Evolutionary conservation across 1,139 yeast genomes (phyloP), one percentile per base, ranked within the genome.

Genomic region (Chernovozyma sophiae-reginae): DNA sequence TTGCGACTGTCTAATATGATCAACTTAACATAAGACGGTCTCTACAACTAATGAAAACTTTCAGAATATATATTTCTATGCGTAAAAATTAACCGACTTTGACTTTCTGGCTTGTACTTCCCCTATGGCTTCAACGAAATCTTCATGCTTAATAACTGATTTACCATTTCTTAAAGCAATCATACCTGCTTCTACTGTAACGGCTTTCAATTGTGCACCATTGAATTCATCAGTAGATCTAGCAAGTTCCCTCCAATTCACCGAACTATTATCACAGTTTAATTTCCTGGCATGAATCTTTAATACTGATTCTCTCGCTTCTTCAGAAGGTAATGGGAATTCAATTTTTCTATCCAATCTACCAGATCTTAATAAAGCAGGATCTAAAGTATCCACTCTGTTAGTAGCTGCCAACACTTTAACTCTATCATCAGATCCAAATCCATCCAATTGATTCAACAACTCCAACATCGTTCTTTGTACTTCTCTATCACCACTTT

Each of bases 171-270:
- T 80, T 56, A 94, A 74, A 1, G 98, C 99, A 65, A 94, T 92
- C 98, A 92, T 94, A 56, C 98, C 99, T 3, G 98, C 98, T 62
- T 92, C 99, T 17, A 92, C 98, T 7, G 97, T 89, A 22, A 92
- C 98, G 0, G 97, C 97, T 68, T 92, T 92, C 59, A 92, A 74
- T 65, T 94, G 97, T 1, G 99, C 99, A 56, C 98, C 98, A 54
- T 92, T 92, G 63, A 92, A 92, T 63, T 92, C 99, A 61, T 92
- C 98, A 0, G 98, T 92, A 12, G 96, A 86, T 57, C 98, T 78
- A 4, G 99, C 97, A 58, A 92, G 76, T 67, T 92, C 98, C 61
- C 90, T 86, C 98, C 98, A 94, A 66, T 92, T 92, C 47, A 92
- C 89, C 32, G 86, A 82, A 37, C 51, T 54, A 50, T 86, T 86